Percentiles rank a stretch among this genome's conserved stretches.
These are phyloP conservation scores for Verticillium dahliae DNA, from an alignment of 2,329 filamentous ascomycete genomes.

Conservation along the genomic window DNA sequence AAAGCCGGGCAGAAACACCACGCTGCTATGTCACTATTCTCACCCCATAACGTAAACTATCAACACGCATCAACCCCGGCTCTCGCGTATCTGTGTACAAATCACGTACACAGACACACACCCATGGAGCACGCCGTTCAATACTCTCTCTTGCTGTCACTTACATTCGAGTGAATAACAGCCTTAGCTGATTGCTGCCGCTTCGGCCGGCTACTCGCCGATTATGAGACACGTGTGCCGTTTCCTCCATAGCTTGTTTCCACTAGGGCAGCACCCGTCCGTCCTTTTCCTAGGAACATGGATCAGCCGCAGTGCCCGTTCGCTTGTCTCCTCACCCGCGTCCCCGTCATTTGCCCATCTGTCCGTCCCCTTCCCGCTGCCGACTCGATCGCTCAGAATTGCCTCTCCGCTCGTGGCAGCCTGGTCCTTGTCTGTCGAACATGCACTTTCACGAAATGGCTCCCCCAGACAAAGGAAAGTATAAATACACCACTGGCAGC, in stretches of 20 bases:
- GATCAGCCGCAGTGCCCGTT: not conserved
- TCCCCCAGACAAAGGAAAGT: not conserved
- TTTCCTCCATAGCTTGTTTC: not conserved
- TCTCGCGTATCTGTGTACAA: not conserved
- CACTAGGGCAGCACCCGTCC: not conserved
- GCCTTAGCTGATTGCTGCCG: not conserved
- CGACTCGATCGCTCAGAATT: not conserved
- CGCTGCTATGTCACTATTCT: not conserved
- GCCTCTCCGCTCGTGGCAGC: not conserved
- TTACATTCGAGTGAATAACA: not conserved
- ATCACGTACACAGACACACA: not conserved
- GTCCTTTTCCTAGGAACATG: not conserved
- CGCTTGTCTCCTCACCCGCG: not conserved
- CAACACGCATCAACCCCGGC: not conserved
- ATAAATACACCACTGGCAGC: not conserved
- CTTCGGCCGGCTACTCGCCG: not conserved
- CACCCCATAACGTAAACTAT: not conserved
- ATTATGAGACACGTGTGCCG: not conserved
- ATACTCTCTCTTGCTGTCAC: not conserved
- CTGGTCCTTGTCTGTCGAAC: not conserved
- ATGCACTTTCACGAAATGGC: not conserved
- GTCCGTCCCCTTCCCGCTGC: not conserved
- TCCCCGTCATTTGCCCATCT: not conserved
- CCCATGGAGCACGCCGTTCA: not conserved
- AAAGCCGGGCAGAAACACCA: not conserved